Evolutionary conservation across 495 filamentous ascomycete species (phyloP).

Genomic region (Xylaria nigripes): DNA sequence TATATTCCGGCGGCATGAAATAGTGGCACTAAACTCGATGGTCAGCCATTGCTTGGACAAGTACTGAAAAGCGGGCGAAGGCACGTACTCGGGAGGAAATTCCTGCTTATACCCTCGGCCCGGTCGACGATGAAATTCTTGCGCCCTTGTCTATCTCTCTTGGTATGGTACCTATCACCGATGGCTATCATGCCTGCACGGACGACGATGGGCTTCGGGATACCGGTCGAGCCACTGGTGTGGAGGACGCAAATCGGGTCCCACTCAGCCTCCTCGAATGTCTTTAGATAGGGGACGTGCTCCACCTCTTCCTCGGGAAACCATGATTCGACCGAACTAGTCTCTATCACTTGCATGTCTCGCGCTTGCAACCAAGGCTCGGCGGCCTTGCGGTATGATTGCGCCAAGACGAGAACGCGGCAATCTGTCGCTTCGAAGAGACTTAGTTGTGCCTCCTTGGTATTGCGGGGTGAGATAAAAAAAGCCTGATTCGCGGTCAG

Average conservation of each 20-base stretch:
- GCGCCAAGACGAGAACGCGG: slow-evolving; percentile 18
- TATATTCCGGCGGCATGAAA: slow-evolving; percentile 31
- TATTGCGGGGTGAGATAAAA: slow-evolving; percentile 38
- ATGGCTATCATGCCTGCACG: slow-evolving; percentile 41
- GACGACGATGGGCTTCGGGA: slow-evolving; percentile 46
- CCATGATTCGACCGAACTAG: slow-evolving; percentile 13
- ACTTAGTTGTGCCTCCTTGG: slow-evolving; percentile 36
- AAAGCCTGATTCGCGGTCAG: slow-evolving; percentile 16
- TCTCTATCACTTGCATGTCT: slow-evolving; percentile 22
- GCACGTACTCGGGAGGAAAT: slow-evolving; percentile 16
- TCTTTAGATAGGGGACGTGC: slow-evolving; percentile 35
- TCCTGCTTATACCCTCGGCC: neutral
- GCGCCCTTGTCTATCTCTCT: slow-evolving; percentile 19
- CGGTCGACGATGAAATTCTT: slow-evolving; percentile 18
- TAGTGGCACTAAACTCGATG: slow-evolving; percentile 23
- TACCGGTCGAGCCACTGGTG: slow-evolving; percentile 53
- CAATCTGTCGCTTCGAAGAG: slow-evolving; percentile 38
- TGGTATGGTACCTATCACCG: slow-evolving; percentile 27
- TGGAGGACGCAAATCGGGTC: slow-evolving; percentile 45
- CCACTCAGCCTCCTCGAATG: slow-evolving; percentile 38
- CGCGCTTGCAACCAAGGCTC: slow-evolving; percentile 32
- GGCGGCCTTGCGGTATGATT: slow-evolving; percentile 26
- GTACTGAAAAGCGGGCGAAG: neutral
- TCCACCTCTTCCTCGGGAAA: slow-evolving; percentile 21
- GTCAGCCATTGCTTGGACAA: neutral